Evolutionary conservation across 441 rosid genomes (phyloP).

Genomic region (Adansonia rubrostipa): DNA sequence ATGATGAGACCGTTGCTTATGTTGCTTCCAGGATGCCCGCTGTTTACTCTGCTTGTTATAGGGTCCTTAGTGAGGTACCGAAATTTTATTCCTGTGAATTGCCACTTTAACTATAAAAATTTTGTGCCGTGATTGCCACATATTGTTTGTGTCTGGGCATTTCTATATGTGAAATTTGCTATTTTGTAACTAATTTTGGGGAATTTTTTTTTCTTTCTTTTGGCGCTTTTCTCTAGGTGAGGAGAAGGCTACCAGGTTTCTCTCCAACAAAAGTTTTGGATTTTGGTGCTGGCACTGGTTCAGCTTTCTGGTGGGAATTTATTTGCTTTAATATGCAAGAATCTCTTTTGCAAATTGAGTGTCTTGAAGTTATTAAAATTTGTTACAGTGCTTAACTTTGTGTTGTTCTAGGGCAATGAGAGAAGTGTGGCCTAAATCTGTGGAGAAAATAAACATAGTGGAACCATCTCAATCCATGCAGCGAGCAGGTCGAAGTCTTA

Average conservation of each 20-base stretch:
- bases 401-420: conserved; percentile 64
- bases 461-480: conserved; percentile 98
- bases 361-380: background rate
- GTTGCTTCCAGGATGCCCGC: conserved; percentile 97
- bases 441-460: conserved; percentile 70
- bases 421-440: conserved; percentile 87
- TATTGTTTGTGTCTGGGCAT: background rate
- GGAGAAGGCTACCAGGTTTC: conserved; percentile 72
- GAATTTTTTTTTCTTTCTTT: background rate
- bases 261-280: conserved; percentile 71
- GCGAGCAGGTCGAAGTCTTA: conserved; percentile 81
- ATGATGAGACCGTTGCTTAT: conserved; percentile 85
- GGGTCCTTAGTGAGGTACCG: conserved; percentile 75
- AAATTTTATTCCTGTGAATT: background rate
- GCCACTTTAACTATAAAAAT: background rate
- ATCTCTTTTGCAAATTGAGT: conserved; percentile 2
- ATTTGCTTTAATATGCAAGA: conserved; percentile 13
- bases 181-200: background rate
- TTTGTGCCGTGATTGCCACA: background rate
- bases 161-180: background rate
- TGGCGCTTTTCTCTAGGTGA: conserved; percentile 47
- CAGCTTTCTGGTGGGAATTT: conserved; percentile 81
- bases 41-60: conserved; percentile 77
- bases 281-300: conserved; percentile 97
- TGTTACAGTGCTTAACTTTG: conserved; percentile 26